Evolutionary conservation across 2,329 filamentous ascomycete species (phyloP).

Genomic region (Thielaviopsis populi): DNA sequence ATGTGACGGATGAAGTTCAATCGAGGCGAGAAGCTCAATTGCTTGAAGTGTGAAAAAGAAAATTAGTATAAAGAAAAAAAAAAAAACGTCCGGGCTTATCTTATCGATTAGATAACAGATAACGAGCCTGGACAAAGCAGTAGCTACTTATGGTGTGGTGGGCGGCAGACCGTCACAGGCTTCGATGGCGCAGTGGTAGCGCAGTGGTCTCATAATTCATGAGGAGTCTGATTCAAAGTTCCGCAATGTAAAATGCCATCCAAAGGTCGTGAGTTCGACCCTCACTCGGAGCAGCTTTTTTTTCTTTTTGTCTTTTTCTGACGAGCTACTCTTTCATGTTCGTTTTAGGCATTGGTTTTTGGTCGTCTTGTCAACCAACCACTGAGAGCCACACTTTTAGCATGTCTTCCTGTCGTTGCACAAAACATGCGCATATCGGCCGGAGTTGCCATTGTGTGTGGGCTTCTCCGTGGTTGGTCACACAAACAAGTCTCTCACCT

Average conservation of each 20-base stretch:
- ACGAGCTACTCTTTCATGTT: too few relatives aligned
- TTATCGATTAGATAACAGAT: background rate
- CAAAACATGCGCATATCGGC: too few relatives aligned
- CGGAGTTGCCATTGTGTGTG: background rate
- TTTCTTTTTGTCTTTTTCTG: conserved; percentile 1
- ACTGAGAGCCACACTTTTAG: background rate
- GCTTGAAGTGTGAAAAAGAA: background rate
- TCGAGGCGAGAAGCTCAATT: background rate
- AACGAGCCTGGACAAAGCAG: background rate
- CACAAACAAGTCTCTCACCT: background rate
- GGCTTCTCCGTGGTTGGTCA: background rate
- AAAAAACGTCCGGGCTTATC: background rate
- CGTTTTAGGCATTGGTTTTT: background rate
- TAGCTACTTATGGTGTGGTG: background rate
- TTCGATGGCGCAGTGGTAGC: conserved; percentile 17
- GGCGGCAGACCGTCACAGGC: background rate
- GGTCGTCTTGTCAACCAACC: background rate
- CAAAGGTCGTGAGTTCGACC: conserved; percentile 18
- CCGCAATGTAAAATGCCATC: conserved; percentile 15
- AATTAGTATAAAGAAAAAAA: background rate
- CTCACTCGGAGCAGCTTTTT: conserved; percentile 16
- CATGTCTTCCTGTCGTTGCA: too few relatives aligned
- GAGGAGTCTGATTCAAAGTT: conserved; percentile 12
- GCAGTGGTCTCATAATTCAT: conserved; percentile 17
- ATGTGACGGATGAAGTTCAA: background rate